These are phyloP conservation scores for Candida mesenterica DNA, from an alignment of 1,139 yeast species.

Conservation along the genomic window DNA sequence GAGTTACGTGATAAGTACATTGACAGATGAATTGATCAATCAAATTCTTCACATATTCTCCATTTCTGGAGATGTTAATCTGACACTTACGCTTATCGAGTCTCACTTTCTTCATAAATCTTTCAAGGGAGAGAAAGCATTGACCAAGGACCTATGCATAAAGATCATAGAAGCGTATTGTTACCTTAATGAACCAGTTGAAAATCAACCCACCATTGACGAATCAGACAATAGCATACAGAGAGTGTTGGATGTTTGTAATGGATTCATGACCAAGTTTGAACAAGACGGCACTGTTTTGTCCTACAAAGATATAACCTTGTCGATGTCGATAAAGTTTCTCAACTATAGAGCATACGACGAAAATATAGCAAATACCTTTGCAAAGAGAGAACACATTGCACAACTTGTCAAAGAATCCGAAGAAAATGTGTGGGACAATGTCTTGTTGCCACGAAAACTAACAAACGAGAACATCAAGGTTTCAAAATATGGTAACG, in stretches of 20 bases:
- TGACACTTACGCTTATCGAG: conserved; percentile 36
- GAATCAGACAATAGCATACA: conserved; percentile 26
- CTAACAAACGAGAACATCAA: conserved; percentile 22
- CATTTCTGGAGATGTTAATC: conserved; percentile 37
- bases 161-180: conserved; percentile 41
- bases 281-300: conserved; percentile 13
- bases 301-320: conserved; percentile 30
- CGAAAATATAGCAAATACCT: conserved; percentile 19
- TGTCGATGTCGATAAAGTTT: conserved; percentile 31
- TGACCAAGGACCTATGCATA: conserved; percentile 34
- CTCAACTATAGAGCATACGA: conserved; percentile 26
- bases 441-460: conserved; percentile 18
- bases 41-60: conserved; percentile 35
- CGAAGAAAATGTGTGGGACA: conserved; percentile 14
- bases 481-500: conserved; percentile 28
- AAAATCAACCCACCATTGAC: conserved; percentile 4
- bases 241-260: conserved; percentile 33
- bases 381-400: conserved; percentile 12
- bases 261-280: conserved; percentile 23
- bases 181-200: conserved; percentile 17
- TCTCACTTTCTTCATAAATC: conserved; percentile 35
- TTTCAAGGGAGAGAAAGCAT: conserved; percentile 31
- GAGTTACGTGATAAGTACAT: conserved; percentile 8
- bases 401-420: conserved; percentile 13
- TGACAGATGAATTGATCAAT: conserved; percentile 12